Evolutionary conservation across 2,329 filamentous ascomycete species (phyloP), one percentile per base, ranked within the genome.

Genomic region (Sarocladiaceae sp.): DNA sequence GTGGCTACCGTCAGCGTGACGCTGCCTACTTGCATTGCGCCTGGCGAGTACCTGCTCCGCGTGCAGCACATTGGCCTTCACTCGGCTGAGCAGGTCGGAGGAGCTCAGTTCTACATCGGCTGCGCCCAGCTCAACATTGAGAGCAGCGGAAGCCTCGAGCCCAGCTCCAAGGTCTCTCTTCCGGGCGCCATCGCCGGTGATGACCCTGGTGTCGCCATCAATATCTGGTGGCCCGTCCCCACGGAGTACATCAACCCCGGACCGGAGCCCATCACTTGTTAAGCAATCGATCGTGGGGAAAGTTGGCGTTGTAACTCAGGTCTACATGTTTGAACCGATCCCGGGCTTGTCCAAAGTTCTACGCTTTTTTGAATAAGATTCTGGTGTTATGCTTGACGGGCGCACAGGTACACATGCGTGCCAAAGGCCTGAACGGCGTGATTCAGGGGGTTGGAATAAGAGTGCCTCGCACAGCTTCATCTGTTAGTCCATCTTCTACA

Each of bases 61-160:
- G 57, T 54, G 43, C 59, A 62, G 53, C 55, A 62, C 37, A 55
- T 62, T 29, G 60, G 52, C 6, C 57, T 63, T 7, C 60, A 63
- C 45, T 49, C 53, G 34, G 58, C 58, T 6, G 46, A 50, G 15
- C 47, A 27, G 29, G 52, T 53, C 27, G 58, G 56, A 20, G 59
- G 58, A 44, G 58, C 60, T 18, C 59, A 63, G 49, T 55, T 62
- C 46, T 63, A 60, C 46, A 52, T 53, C 23, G 49, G 50, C 20
- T 55, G 53, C 43, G 53, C 53, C 13, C 53, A 55, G 47, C 43
- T 55, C 33, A 42, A 27, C 12, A 49, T 55, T 29, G 46, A 44
- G 12, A 50, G 53, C 29, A 49, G 51, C 41, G 51, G 53, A 13
- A 31, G 12, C 6, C 47, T 46, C 24, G 44, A 45, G 12, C 58